Percentiles rank a stretch among this genome's conserved stretches.
Evolutionary conservation across 1,284 basidiomycete genomes (phyloP).

Genomic region (Ganoderma resinaceum): DNA sequence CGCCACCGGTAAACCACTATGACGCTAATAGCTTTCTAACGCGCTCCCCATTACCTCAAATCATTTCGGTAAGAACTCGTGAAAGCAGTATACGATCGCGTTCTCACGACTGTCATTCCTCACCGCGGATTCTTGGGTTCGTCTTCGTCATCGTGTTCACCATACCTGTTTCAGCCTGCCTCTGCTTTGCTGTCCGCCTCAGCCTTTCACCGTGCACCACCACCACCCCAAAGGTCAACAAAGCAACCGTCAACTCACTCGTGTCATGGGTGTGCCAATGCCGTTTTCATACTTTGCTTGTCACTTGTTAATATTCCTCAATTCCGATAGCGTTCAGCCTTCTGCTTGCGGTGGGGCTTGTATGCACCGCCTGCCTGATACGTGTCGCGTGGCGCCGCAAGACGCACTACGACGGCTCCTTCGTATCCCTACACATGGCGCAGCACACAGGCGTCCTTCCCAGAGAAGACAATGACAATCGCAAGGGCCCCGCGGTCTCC

Average conservation of each 20-base stretch:
- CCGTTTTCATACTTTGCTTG: background rate
- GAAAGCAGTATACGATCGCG: background rate
- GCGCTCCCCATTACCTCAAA: background rate
- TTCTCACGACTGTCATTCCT: constrained; percentile 5
- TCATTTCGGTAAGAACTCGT: background rate
- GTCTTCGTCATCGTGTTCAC: background rate
- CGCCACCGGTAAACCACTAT: background rate
- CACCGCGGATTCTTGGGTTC: background rate
- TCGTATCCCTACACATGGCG: constrained; percentile 20
- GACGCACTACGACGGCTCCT: constrained; percentile 3
- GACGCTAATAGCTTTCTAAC: background rate
- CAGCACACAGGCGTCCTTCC: constrained; percentile 15
- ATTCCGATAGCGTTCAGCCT: background rate
- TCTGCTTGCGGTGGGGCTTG: constrained; percentile 2
- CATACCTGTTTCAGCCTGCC: background rate
- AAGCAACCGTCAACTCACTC: background rate
- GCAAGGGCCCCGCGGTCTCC: constrained; percentile 7
- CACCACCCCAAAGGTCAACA: background rate
- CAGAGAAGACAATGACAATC: background rate
- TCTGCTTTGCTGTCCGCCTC: background rate
- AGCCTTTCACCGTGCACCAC: background rate
- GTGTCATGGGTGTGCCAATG: background rate
- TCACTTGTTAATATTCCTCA: background rate
- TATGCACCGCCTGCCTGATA: constrained; percentile 1
- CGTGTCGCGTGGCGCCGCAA: background rate